Evolutionary conservation across 176 grass and related monocot genomes (phyloP).

Genomic region (Hordeum vulgare): MorexV3_pseudomolecules_assembly NC_058524.1:621838608-621839107

Average conservation of each 20-base stretch:
- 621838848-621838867: not conserved
- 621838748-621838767: constrained; percentile 72
- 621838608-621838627: no score
- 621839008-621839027: not conserved
- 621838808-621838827: not conserved
- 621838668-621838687: constrained; percentile 39
- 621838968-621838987: not conserved
- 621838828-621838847: not conserved
- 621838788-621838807: constrained; percentile 30
- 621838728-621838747: constrained; percentile 80
- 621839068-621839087: not conserved
- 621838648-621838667: not conserved
- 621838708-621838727: constrained; percentile 93
- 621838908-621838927: constrained; percentile 81
- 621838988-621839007: not conserved
- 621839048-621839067: not conserved
- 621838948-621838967: constrained; percentile 33
- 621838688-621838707: constrained; percentile 90
- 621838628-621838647: no score
- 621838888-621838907: constrained; percentile 81
- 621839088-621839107: no score
- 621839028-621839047: not conserved
- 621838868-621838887: constrained; percentile 57
- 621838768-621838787: constrained; percentile 77
- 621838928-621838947: constrained; percentile 65